Evolutionary conservation across 2,329 filamentous ascomycete species (phyloP).

Genomic region (Pleomassaria siparia): DNA sequence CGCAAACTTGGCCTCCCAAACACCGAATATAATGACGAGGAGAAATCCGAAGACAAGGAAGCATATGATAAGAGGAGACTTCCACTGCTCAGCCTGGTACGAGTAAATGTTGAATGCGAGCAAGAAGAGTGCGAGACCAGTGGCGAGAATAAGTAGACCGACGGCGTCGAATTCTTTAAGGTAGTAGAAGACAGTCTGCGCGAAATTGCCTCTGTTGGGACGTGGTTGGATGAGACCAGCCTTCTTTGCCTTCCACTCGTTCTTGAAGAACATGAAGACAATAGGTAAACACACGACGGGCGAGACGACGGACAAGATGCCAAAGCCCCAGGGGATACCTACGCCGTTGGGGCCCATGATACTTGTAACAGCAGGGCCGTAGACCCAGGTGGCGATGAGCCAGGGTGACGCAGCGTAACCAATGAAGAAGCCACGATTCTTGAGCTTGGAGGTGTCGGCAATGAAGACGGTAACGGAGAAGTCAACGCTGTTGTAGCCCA

Average conservation of each 20-base stretch:
- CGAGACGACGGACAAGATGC: conserved; percentile 63
- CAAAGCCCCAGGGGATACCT: conserved; percentile 67
- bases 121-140: conserved; percentile 64
- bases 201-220: conserved; percentile 48
- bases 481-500: conserved; percentile 51
- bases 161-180: conserved; percentile 63
- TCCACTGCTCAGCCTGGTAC: conserved; percentile 31
- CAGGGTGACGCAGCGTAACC: conserved; percentile 42
- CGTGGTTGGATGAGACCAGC: conserved; percentile 51
- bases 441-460: conserved; percentile 64
- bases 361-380: conserved; percentile 6
- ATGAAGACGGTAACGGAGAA: conserved; percentile 66
- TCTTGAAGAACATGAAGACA: conserved; percentile 57
- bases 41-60: conserved; percentile 42
- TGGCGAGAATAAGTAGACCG: conserved; percentile 61
- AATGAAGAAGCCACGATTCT: conserved; percentile 63
- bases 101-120: conserved; percentile 64
- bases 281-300: conserved; percentile 62
- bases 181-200: conserved; percentile 56
- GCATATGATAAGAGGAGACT: conserved; percentile 38
- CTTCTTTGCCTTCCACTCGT: conserved; percentile 61
- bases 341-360: conserved; percentile 51
- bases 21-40: conserved; percentile 38
- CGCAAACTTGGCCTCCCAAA: conserved; percentile 45
- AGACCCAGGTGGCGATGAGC: conserved; percentile 32